These are phyloP conservation scores for Verruconis gallopava DNA, from an alignment of 2,329 filamentous ascomycete species.

Conservation along the genomic window DNA sequence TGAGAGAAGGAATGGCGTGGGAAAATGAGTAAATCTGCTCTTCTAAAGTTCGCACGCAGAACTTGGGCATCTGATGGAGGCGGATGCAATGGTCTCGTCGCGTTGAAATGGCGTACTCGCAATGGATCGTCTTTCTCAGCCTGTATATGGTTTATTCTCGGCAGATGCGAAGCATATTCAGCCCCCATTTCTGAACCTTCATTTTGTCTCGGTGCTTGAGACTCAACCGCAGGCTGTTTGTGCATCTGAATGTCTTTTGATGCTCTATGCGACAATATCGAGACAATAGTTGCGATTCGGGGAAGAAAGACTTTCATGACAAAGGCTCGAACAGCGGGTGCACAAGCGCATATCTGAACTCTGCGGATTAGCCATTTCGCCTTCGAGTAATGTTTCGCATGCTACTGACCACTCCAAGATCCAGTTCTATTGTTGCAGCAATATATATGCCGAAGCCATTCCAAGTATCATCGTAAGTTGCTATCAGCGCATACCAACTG, in stretches of 20 bases:
- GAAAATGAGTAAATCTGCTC: conserved; percentile 1
- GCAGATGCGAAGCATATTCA: no score
- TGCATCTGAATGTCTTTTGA: no score
- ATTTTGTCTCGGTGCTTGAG: no score
- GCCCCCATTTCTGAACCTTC: no score
- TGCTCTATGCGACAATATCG: no score
- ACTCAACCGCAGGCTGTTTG: no score
- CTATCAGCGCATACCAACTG: conserved; percentile 30
- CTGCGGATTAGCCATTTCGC: background rate
- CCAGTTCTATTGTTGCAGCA: conserved; percentile 32
- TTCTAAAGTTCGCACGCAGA: background rate
- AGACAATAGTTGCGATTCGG: background rate
- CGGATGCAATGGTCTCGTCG: no score
- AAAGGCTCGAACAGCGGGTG: conserved; percentile 7
- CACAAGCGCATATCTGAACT: conserved; percentile 8
- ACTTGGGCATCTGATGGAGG: background rate
- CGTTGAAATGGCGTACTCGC: no score
- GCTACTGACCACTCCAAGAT: conserved; percentile 30
- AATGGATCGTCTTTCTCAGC: no score
- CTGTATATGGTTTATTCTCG: no score
- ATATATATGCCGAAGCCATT: conserved; percentile 33
- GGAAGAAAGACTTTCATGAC: background rate
- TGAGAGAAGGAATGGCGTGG: background rate
- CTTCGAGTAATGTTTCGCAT: background rate
- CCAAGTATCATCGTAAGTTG: conserved; percentile 32